Conservation (phyloP, 495 filamentous ascomycete genomes). For the Aspergillus coremiiformis region DNA sequence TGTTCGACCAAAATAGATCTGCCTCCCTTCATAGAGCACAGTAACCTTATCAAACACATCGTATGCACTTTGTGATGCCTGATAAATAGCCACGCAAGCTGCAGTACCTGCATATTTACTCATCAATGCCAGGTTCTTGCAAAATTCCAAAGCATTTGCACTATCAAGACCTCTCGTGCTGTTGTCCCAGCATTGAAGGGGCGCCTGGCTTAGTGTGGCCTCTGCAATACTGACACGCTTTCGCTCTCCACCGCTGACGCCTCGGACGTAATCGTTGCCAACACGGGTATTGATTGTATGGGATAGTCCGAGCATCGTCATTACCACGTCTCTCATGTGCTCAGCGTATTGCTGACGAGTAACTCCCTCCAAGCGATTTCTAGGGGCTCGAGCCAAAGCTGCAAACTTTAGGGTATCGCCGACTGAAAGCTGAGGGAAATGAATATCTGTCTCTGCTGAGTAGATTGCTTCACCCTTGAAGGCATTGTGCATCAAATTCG, state of each 20-base stretch:
- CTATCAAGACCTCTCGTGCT: conserved; percentile 75
- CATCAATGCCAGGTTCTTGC: conserved; percentile 63
- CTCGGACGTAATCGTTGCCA: conserved; percentile 75
- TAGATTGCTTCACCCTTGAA: conserved; percentile 63
- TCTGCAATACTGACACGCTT: conserved; percentile 55
- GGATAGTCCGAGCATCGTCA: conserved; percentile 50
- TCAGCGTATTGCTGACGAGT: conserved; percentile 34
- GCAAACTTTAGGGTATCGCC: conserved; percentile 58
- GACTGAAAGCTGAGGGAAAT: conserved; percentile 57
- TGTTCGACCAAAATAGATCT: conserved; percentile 59
- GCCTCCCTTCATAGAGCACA: conserved; percentile 53
- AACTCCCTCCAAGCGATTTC: conserved; percentile 38
- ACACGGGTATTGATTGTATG: conserved; percentile 44
- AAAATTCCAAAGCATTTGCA: conserved; percentile 65
- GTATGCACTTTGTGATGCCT: conserved; percentile 78
- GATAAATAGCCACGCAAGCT: conserved; percentile 73
- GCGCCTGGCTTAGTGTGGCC: conserved; percentile 59
- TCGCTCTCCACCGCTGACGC: conserved; percentile 77
- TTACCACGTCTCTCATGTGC: conserved; percentile 50
- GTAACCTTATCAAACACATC: conserved; percentile 50
- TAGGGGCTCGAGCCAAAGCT: conserved; percentile 39
- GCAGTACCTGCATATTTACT: conserved; percentile 66
- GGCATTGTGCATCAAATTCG: conserved; percentile 56
- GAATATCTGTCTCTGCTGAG: conserved; percentile 53
- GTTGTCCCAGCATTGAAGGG: conserved; percentile 76